Conservation (phyloP, 371 early-diverging fungal genomes). For the Choanephora cucurbitarum region DNA sequence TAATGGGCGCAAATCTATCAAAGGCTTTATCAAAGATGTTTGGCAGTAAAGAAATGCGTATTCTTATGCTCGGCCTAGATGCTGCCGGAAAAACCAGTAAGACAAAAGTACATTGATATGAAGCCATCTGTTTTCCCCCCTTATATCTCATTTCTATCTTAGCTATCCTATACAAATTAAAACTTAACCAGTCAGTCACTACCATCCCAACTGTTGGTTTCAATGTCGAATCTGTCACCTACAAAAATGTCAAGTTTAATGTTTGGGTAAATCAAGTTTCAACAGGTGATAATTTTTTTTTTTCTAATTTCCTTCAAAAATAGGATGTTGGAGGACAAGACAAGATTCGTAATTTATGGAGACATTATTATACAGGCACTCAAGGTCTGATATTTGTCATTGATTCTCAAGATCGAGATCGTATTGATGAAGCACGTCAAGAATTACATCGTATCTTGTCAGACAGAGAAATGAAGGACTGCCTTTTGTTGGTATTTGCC, state of each 20-base stretch:
- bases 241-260: conserved; percentile 89
- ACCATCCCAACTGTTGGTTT: conserved; percentile 91
- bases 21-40: conserved; percentile 66
- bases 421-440: conserved; percentile 82
- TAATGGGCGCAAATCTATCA: conserved; percentile 62
- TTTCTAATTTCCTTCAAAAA: not conserved
- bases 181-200: conserved; percentile 81
- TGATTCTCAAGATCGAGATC: conserved; percentile 80
- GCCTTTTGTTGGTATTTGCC: conserved; percentile 80
- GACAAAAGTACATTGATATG: conserved; percentile 18
- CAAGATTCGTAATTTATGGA: conserved; percentile 88
- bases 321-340: conserved; percentile 91
- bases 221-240: conserved; percentile 85
- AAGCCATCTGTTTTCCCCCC: not conserved
- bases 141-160: conserved; percentile 3
- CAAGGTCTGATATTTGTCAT: conserved; percentile 88
- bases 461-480: conserved; percentile 84
- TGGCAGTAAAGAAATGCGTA: conserved; percentile 87
- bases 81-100: conserved; percentile 94
- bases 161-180: conserved; percentile 89
- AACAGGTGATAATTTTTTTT: too few species aligned
- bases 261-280: conserved; percentile 76
- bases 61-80: conserved; percentile 91
- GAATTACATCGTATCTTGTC: conserved; percentile 80
- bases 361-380: conserved; percentile 86